Conservation (phyloP, 106 monocot genomes). For the Dactylorhiza incarnata region DNA sequence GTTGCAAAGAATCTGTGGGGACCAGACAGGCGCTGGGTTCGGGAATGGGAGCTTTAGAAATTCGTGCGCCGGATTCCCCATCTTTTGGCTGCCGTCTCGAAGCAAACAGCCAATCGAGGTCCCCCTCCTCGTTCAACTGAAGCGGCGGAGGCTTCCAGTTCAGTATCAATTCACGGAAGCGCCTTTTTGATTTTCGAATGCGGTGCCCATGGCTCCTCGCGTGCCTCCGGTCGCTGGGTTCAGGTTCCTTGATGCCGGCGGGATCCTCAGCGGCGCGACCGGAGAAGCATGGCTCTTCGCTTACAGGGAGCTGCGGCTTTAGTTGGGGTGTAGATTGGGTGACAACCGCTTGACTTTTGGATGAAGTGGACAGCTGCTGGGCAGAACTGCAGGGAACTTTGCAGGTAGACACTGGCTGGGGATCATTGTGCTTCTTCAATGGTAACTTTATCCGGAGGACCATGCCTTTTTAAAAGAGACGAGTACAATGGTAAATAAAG, state of each 20-base stretch:
- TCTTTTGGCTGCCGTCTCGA: background rate
- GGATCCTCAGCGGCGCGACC: background rate
- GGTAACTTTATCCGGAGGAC: conserved; percentile 46
- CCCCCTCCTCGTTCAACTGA: conserved; percentile 3
- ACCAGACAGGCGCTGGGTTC: background rate
- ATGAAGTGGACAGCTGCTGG: background rate
- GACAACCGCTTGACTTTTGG: background rate
- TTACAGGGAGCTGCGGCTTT: no score
- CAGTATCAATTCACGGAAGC: conserved; percentile 21
- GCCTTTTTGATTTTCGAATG: conserved; percentile 10
- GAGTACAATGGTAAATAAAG: background rate
- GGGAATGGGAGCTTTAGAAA: background rate
- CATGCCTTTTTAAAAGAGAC: conserved; percentile 11
- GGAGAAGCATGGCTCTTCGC: background rate
- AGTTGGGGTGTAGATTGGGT: no score
- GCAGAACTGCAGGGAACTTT: background rate
- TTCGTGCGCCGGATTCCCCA: background rate
- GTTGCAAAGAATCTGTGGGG: conserved; percentile 10
- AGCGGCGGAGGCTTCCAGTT: conserved; percentile 30
- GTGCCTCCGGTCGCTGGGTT: background rate
- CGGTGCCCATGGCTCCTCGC: background rate
- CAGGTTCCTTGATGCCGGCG: background rate
- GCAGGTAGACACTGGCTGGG: background rate
- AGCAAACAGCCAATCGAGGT: conserved; percentile 28
- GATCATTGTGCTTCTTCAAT: background rate